Evolutionary conservation across 345 rosid genomes (phyloP), one percentile per base, ranked within the genome.

Genomic region (Carallia pectinifolia): DNA sequence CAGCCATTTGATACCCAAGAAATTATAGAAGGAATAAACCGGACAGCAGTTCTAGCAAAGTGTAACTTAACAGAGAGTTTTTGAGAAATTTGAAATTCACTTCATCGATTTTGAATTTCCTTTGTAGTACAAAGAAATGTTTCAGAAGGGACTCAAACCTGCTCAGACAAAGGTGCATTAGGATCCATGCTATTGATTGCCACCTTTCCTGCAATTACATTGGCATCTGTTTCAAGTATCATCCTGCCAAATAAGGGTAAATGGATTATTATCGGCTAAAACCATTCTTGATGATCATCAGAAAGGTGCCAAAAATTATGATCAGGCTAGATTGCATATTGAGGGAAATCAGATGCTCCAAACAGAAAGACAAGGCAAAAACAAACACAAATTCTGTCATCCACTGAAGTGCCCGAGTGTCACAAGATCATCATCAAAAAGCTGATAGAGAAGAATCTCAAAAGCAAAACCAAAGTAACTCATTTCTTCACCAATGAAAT

Each of bases 221-320:
- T 88, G 5, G 94, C 82, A 66, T 91, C 96, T 5, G 94, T 91
- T 79, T 93, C 98, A 50, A 93, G 97, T 69, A 93, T 78, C 84
- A 88, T 88, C 81, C 98, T 93, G 80, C 66, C 62, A 67, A 77
- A 40, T 36, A 53, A 71, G 4, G 37, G 34, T 6, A 40, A 7
- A 65, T 19, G 27, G 23, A 67, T 40, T 59, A 61, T 36, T 23
- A 19, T 4, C 1, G 1, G 70, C 31, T 18, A 18, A 56, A 36
- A 10, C 15, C 47, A 39, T 68, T 69, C 19, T 64, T 23, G 31
- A 27, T 8, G 65, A 47, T 17, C 23, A 23, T 23, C 31, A 53
- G 23, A 13, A 36, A 61, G 29, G 53, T 3, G n/a, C 10, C 44
- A 53, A 53, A 48, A 13, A 30, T 29, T n/a, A 34, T 34, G 7